phyloP scores from a whole-genome alignment of 345 rosid genomes.

The Erucastrum elatum region DNA sequence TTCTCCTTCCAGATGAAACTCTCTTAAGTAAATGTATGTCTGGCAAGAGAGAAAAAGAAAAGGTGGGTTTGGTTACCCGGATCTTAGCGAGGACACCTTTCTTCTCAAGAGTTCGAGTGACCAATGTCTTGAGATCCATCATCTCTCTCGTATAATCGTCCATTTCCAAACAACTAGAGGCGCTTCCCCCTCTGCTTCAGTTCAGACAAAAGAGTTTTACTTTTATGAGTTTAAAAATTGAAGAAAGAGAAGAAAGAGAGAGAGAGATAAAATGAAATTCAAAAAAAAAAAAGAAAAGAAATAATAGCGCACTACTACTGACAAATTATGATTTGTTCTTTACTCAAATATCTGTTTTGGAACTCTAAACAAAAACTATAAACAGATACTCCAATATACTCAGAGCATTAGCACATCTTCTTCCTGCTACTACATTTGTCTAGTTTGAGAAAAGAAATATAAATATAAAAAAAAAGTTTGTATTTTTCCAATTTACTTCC shows the following conservation, averaged over 20 bases:
- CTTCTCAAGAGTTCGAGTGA: conserved; percentile 97
- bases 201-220: not conserved
- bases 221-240: not conserved
- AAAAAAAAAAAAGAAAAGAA: not conserved
- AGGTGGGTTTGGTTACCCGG: conserved; percentile 56
- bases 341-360: not conserved
- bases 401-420: not conserved
- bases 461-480: not conserved
- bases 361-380: not conserved
- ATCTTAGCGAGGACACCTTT: conserved; percentile 99
- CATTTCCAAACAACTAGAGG: conserved; percentile 42
- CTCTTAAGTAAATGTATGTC: too few species aligned
- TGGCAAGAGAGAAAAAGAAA: not conserved
- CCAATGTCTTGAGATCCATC: conserved; percentile 99
- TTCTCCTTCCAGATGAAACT: too few species aligned
- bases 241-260: not conserved
- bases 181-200: not conserved
- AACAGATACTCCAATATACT: not conserved
- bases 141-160: conserved; percentile 98
- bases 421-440: not conserved
- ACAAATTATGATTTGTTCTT: not conserved
- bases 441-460: not conserved
- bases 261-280: not conserved
- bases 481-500: not conserved
- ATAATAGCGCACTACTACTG: not conserved